These are phyloP conservation scores for Colletotrichum sp. DNA, from an alignment of 2,329 filamentous ascomycete genomes.

Conservation along the genomic window DNA sequence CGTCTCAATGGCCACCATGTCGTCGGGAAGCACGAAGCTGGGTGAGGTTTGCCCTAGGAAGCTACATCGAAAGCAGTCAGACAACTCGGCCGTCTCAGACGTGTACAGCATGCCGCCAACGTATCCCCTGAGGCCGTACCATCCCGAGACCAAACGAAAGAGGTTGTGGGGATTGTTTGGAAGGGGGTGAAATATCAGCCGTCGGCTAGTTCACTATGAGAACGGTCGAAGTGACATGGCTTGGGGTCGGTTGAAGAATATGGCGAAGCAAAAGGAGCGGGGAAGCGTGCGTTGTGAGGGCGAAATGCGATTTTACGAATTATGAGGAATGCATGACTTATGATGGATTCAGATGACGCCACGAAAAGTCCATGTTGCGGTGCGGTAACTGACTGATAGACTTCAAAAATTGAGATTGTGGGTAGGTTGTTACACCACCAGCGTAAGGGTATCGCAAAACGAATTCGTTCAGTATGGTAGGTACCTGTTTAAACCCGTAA, in stretches of 20 bases:
- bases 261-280: not conserved
- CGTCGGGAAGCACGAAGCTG: slow-evolving; percentile 50
- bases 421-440: not conserved
- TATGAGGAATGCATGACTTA: not conserved
- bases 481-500: not conserved
- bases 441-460: not conserved
- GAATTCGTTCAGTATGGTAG: not conserved
- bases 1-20: slow-evolving; percentile 38
- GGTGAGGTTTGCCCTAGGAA: slow-evolving; percentile 38
- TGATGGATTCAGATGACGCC: not conserved
- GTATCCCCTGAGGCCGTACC: slow-evolving; percentile 14
- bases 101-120: not conserved
- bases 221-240: not conserved
- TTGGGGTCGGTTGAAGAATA: not conserved
- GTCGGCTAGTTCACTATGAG: not conserved
- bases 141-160: not conserved
- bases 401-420: not conserved
- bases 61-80: not conserved
- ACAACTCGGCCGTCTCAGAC: not conserved
- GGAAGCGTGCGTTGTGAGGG: not conserved
- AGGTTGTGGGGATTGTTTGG: slow-evolving; percentile 12
- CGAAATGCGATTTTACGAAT: not conserved
- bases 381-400: not conserved
- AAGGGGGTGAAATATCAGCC: not conserved
- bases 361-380: not conserved